Evolutionary conservation across 2,329 filamentous ascomycete species (phyloP).

Genomic region (Hysterium pulicare): DNA sequence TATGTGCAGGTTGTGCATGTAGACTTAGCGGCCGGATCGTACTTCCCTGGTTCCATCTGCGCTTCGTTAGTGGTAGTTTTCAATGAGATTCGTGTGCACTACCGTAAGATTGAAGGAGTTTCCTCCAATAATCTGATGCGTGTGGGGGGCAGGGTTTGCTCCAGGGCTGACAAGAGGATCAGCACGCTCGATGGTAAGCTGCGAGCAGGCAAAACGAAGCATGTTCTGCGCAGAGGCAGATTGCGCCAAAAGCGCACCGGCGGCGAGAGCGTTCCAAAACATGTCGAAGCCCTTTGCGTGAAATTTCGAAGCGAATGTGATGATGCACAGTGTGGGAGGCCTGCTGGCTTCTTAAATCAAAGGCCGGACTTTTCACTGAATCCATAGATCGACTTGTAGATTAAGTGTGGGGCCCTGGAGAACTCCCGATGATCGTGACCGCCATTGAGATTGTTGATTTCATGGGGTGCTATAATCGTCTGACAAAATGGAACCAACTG

Average conservation of each 20-base stretch:
- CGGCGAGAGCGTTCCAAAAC: constrained; percentile 22
- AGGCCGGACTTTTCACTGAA: neutral
- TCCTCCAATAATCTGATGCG: constrained; percentile 32
- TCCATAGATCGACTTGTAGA: constrained; percentile 2
- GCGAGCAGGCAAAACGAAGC: constrained; percentile 33
- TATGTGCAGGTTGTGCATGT: constrained; percentile 33
- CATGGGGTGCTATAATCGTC: constrained; percentile 6
- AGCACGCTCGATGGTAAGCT: constrained; percentile 48
- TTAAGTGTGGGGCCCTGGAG: constrained; percentile 9
- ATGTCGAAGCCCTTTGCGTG: constrained; percentile 12
- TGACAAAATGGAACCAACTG: constrained; percentile 9
- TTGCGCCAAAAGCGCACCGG: constrained; percentile 19
- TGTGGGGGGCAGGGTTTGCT: constrained; percentile 24
- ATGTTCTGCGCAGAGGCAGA: constrained; percentile 29
- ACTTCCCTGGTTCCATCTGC: constrained; percentile 26
- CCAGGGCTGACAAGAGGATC: constrained; percentile 43
- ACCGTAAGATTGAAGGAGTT: constrained; percentile 33
- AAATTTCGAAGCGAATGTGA: constrained; percentile 7
- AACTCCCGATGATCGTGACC: constrained; percentile 6
- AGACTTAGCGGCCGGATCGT: constrained; percentile 20
- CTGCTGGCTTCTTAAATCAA: constrained; percentile 10
- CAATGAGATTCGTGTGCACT: constrained; percentile 21
- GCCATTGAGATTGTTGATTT: constrained; percentile 7
- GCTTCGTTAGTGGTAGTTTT: constrained; percentile 5
- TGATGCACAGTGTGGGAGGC: constrained; percentile 2